Evolutionary conservation across 148 eudicot species (phyloP), one percentile per base, ranked within the genome.

Genomic region (Talinum fruticosum): DNA sequence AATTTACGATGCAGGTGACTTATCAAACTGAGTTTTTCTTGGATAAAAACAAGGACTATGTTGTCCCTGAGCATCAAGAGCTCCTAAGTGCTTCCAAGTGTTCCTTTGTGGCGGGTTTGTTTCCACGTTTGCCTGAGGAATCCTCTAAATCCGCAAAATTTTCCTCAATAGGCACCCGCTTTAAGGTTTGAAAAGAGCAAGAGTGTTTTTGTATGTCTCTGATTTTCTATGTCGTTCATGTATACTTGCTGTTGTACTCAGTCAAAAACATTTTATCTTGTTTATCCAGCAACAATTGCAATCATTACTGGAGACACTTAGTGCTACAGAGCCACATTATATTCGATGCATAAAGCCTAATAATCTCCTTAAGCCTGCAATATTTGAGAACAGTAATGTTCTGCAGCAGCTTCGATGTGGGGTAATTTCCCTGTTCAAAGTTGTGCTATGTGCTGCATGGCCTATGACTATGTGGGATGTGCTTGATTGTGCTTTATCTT

Each of bases 11-110:
- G 85, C 91, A 95, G 99, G 99, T 96, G 73, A 96, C 97, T 74
- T 96, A 96, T 82, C 99, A 96, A 81, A 96, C 97, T 71, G 93
- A 96, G 24, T 78, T 75, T 44, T 96, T 96, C 86, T 82, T 96
- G 86, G 99, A 96, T 77, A 96, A 96, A 85, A 96, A 96, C 83
- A 96, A 96, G 79, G 99, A 96, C 73, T 96, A 91, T 86, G 97
- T 96, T 79, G 86, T 96, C 80, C 87, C 88, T 29, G 99, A 96
- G 94, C 99, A 96, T 84, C 99, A 93, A 84, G 88, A 90, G 32
- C 94, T 91, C 80, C 85, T 96, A 75, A 83, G 87, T 85, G 93
- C 97, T 86, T 96, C 99, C 53, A 82, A 71, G 74, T 96, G 99
- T 86, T 54, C 90, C 74, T 96, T 96, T 87, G 97, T 96, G 75